These are phyloP conservation scores for Aspergillus aculeatus DNA, from an alignment of 2,329 filamentous ascomycete species.

Conservation along the genomic window DNA sequence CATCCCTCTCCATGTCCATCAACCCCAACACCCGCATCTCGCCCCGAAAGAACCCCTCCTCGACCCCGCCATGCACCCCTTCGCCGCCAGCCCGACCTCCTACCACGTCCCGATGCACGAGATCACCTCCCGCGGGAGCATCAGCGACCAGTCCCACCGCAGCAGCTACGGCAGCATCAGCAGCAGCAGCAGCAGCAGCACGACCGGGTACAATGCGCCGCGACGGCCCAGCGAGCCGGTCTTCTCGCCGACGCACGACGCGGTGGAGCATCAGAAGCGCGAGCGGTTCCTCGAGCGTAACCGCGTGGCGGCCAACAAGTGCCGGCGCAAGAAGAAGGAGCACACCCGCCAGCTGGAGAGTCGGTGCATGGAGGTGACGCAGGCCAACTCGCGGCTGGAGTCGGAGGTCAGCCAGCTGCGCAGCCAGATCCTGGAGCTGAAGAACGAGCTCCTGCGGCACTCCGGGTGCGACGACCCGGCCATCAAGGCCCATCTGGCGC, in stretches of 20 bases:
- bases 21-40: neutral
- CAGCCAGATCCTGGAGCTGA: slow-evolving; percentile 39
- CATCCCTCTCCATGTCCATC: neutral
- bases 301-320: slow-evolving; percentile 59
- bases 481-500: slow-evolving; percentile 37
- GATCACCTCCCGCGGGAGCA: slow-evolving; percentile 3
- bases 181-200: neutral
- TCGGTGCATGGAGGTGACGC: slow-evolving; percentile 34
- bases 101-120: neutral
- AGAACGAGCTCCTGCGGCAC: slow-evolving; percentile 42
- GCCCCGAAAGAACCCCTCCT: neutral
- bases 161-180: neutral
- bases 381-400: slow-evolving; percentile 33
- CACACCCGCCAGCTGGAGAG: slow-evolving; percentile 53
- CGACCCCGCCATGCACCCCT: neutral
- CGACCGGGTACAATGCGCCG: neutral
- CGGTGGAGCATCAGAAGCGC: slow-evolving; percentile 34
- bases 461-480: slow-evolving; percentile 40
- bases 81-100: neutral
- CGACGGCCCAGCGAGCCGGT: neutral
- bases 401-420: slow-evolving; percentile 36
- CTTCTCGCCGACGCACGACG: neutral
- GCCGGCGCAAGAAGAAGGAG: slow-evolving; percentile 62
- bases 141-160: neutral
- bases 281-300: slow-evolving; percentile 59